phyloP scores from a whole-genome alignment of 192 early-diverging fungal species.

The Paraglomus occultum region DNA sequence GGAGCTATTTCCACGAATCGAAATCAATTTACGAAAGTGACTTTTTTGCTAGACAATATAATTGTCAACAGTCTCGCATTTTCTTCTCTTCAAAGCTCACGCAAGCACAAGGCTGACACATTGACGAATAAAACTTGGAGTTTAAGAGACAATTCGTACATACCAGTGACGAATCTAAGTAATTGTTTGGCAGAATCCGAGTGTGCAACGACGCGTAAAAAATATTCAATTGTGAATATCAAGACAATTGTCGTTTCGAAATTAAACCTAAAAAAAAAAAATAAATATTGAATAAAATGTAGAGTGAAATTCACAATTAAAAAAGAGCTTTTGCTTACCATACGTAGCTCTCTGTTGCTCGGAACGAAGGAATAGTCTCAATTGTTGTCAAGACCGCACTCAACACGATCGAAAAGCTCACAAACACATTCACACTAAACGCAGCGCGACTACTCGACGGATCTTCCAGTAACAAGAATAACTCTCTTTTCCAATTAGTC shows the following conservation, averaged over 20 bases:
- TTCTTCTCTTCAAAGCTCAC: background rate
- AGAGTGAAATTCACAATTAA: background rate
- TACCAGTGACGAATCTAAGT: conserved; percentile 51
- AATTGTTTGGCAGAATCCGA: conserved; percentile 66
- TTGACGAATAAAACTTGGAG: background rate
- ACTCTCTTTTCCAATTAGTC: conserved; percentile 50
- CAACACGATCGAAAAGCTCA: conserved; percentile 70
- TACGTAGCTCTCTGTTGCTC: conserved; percentile 49
- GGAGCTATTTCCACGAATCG: conserved; percentile 41
- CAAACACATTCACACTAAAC: conserved; percentile 70
- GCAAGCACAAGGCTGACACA: background rate
- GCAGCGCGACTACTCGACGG: conserved; percentile 71
- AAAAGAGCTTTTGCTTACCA: conserved; percentile 42
- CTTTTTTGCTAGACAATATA: conserved; percentile 1
- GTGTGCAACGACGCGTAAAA: conserved; percentile 66
- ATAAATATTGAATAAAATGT: conserved; percentile 5
- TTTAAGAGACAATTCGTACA: background rate
- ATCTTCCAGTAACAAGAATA: conserved; percentile 75
- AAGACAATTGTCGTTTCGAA: conserved; percentile 69
- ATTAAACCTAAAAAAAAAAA: conserved; percentile 48
- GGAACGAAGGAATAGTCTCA: conserved; percentile 77
- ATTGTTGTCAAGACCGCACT: conserved; percentile 73
- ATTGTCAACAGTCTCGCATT: background rate
- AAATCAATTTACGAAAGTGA: background rate
- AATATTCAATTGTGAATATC: conserved; percentile 74